Base-by-base conservation (phyloP, 257 asterid genomes). In the Gardenia jasminoides region DNA sequence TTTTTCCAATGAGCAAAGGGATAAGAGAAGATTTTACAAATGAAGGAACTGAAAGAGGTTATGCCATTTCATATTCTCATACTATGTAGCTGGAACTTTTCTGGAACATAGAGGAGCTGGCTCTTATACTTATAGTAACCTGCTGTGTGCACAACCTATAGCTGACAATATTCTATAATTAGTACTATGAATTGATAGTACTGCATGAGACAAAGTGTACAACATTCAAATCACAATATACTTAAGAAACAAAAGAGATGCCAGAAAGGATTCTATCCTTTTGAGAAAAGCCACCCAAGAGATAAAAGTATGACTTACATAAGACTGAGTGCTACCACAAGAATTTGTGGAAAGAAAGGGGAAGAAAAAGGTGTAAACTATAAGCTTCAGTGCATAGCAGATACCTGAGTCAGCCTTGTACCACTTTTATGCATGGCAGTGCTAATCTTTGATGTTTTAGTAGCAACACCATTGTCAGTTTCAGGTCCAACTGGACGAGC, bases 381-480 rank as follows among this genome's bases (percentile, higher is more conserved):
- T 13, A 19, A 31, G 33, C 48, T 43, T 52, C n/a, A 26, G 28
- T 10, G 24, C 66, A 81, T 19, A 65, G 41, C 13, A 72, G 74
- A 71, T 80, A 88, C 97, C 84, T 77, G 84, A 82, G 83, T 89
- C 70, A 86, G 91, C 81, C 85, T 89, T 19, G 64, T 67, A 33
- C 76, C 79, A 73, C 72, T 75, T 56, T 81, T 75, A 66, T 79
- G 79, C 58, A 50, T 85, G 39, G 76, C 70, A 74, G 78, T 78
- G 79, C 81, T 81, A 61, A 69, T 54, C 28, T 81, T 79, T 31
- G 89, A 70, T 80, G 84, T 76, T 82, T 79, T 81, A 74, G 75
- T 86, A 75, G 78, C 74, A 72, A 31, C 76, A 68, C 56, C 62
- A 79, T 80, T 82, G 66, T 82, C 93, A 39, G 72, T 62, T 84